Evolutionary conservation across 2,329 filamentous ascomycete genomes (phyloP), one percentile per base, ranked within the genome.

Genomic region (Juglanconis sp.): DNA sequence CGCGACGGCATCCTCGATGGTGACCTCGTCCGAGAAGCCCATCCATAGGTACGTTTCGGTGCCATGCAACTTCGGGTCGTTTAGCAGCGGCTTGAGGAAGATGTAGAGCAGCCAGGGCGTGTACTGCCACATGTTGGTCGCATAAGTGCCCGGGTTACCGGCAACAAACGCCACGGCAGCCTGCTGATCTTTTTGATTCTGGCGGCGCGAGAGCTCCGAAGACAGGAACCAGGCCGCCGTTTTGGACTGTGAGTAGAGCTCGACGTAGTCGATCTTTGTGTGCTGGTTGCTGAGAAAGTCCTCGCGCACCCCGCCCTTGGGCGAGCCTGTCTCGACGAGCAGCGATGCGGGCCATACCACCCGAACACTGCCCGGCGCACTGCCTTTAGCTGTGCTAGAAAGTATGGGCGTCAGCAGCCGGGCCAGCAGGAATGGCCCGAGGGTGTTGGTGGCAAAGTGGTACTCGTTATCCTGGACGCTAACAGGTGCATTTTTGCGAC

Each of bases 11-110:
- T 62, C 65, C 6, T 66, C 56, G 13, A 64, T 44, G 4, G 66
- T 67, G 7, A 67, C 64, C 9, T 59, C 55, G 3, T 65, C 40
- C 7, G 62, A 67, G 50, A 67, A 65, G 3, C 61, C 64, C 63
- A 68, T 67, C 67, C 67, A 68, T 17, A 67, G 53, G 50, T 63
- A 66, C 1, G 63, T 68, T 13, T 66, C 61, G 3, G 65, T 56
- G 13, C 65, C 65, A 15, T 66, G 60, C 7, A 64, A 51, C 4
- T 57, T 38, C 4, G 13, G 60, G 8, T 64, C 49, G 5, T 59
- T 53, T 2, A 65, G 59, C 4, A 53, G 5, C 6, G 49, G 49
- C 40, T 30, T 3, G 15, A 58, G 3, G 9, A 58, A 13, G 7
- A 31, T 30, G 1, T 53, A 35, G 8, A 58, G 38, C 31, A 35